phyloP scores from a whole-genome alignment of 768 basidiomycete genomes.

The Gymnopilus dilepis region DNA sequence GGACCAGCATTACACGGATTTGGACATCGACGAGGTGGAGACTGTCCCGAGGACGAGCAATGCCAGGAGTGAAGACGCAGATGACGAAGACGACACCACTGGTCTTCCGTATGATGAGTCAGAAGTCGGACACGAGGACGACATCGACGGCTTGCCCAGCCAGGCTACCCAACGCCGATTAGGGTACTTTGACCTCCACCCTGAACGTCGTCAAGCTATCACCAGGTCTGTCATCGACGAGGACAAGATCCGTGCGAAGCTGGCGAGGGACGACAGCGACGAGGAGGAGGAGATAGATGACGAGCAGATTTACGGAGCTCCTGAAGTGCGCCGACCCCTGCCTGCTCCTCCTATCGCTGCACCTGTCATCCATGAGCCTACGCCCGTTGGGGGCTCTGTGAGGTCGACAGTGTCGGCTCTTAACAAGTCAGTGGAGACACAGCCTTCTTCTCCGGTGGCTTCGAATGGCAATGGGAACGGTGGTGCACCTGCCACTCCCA shows the following conservation, averaged over 20 bases:
- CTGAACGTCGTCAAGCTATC: constrained; percentile 60
- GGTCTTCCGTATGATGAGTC: constrained; percentile 33
- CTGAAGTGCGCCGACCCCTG: constrained; percentile 32
- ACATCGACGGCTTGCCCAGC: constrained; percentile 23
- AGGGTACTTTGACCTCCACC: constrained; percentile 83
- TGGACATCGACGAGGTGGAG: constrained; percentile 56
- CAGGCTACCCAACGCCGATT: constrained; percentile 46
- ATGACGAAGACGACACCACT: constrained; percentile 32
- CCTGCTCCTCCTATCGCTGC: constrained; percentile 33
- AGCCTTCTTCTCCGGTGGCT: constrained; percentile 10
- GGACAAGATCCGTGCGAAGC: constrained; percentile 38
- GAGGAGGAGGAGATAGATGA: constrained; percentile 34
- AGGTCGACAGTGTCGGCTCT: constrained; percentile 23
- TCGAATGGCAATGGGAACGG: constrained; percentile 24
- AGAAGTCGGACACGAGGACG: constrained; percentile 28
- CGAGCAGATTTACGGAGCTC: constrained; percentile 19
- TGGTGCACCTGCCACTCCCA: constrained; percentile 35
- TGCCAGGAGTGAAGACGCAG: constrained; percentile 31
- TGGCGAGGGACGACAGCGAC: constrained; percentile 45
- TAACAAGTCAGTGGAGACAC: constrained; percentile 20
- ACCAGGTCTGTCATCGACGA: constrained; percentile 32
- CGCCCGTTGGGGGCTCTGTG: constrained; percentile 18
- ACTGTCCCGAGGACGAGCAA: constrained; percentile 46
- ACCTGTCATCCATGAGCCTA: constrained; percentile 22
- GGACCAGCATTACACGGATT: constrained; percentile 45